Base-by-base conservation (phyloP, 192 early-diverging fungal species). In the Bifiguratus adelaidae region DNA sequence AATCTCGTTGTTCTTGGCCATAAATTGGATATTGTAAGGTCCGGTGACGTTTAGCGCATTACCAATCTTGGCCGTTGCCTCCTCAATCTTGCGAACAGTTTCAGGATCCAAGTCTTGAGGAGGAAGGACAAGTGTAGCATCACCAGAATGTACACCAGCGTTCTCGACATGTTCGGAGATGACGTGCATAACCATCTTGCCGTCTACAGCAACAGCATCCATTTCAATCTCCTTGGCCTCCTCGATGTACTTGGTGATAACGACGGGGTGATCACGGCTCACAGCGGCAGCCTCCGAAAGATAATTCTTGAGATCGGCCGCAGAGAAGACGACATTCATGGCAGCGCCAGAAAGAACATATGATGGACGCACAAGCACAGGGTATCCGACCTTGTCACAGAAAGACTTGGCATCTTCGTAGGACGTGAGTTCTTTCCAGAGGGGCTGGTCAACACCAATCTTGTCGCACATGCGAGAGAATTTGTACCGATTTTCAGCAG, bases 111-210 rank as follows among this genome's bases (percentile, higher is more conserved):
- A 69, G 63, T 96, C 95, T 63, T 91, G 91, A 21, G 95, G 91
- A 34, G 92, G 95, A 50, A 92, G 70, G 24, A 96, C 81, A 28
- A 99, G 65, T 9, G 95, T 99, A 22, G 93, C 95, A 67, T 99
- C 93, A 42, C 95, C 95, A 63, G 92, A 95, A 74, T 99, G 95
- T 16, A 96, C 93, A 53, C 95, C 95, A 23, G 95, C 93, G 61
- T 99, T 96, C 70, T 99, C 95, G 19, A 99, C 89, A 63, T 99
- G 95, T 71, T 99, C 92, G 43, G 93, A 90, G 48, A 99, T 74
- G 27, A 89, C 91, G 60, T 96, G 91, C 81, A 93, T 83, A 40
- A 94, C 54, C 50, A 93, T 69, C 70, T 94, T 89, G 29, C 95
- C 95, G 46, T 89, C 82, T 15, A 83, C 61, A 7, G 95, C 93